phyloP scores from a whole-genome alignment of 306 rosid species.

The Alnus rubra region DNA sequence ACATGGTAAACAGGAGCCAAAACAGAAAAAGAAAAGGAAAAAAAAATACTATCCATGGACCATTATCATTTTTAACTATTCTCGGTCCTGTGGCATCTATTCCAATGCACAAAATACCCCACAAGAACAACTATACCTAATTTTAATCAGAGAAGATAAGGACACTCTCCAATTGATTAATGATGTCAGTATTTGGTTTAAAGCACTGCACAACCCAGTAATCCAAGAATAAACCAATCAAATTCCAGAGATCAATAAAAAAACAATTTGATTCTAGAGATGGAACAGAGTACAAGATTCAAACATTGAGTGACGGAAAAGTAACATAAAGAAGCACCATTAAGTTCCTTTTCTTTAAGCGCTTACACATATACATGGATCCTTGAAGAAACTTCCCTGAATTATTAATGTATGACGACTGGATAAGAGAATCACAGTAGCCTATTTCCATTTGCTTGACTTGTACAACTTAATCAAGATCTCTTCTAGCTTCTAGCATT shows the following conservation, averaged over 20 bases:
- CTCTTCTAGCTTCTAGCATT: conserved; percentile 48
- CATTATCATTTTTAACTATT: background rate
- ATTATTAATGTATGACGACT: background rate
- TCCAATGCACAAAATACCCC: background rate
- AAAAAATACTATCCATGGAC: background rate
- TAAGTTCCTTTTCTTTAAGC: background rate
- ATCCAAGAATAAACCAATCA: background rate
- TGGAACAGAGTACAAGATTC: background rate
- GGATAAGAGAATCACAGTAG: background rate
- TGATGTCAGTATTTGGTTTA: background rate
- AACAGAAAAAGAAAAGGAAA: background rate
- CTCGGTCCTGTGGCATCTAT: background rate
- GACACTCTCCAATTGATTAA: background rate
- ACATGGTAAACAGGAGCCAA: too few species aligned
- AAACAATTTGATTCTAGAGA: background rate
- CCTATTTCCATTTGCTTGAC: background rate
- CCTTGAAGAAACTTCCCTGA: background rate
- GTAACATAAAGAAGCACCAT: background rate
- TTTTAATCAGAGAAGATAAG: background rate
- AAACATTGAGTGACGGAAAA: background rate
- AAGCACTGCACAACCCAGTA: background rate
- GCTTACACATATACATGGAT: background rate
- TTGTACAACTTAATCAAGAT: background rate
- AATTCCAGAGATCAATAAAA: background rate
- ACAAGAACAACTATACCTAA: background rate